A percentile compares a stretch with the other conserved stretches of the same genome.
phyloP scores from a whole-genome alignment of 768 basidiomycete genomes.

The Hypsizygus marmoreus region DNA sequence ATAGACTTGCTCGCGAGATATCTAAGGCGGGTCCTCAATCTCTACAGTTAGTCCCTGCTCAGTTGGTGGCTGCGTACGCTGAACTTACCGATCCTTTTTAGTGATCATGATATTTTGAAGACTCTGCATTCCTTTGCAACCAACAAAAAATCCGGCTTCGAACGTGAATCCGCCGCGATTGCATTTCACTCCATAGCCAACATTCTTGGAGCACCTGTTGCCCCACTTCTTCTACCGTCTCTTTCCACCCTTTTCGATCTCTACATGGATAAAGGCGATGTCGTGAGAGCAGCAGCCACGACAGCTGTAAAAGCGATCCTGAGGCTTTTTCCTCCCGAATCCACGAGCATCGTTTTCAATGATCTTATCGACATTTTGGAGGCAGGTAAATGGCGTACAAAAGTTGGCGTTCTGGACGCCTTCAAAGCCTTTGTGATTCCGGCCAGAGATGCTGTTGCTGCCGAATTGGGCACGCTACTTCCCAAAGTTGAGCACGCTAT shows the following conservation, averaged over 20 bases:
- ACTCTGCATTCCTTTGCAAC: slow-evolving; percentile 69
- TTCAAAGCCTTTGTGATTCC: slow-evolving; percentile 72
- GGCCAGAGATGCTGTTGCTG: slow-evolving; percentile 77
- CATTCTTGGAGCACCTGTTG: slow-evolving; percentile 68
- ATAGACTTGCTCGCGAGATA: slow-evolving; percentile 75
- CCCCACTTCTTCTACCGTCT: slow-evolving; percentile 75
- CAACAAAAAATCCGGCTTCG: slow-evolving; percentile 87
- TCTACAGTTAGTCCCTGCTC: slow-evolving; percentile 46
- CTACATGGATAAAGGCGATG: slow-evolving; percentile 92
- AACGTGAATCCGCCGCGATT: slow-evolving; percentile 85
- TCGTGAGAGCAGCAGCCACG: slow-evolving; percentile 81
- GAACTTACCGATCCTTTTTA: slow-evolving; percentile 25
- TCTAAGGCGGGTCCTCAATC: slow-evolving; percentile 62
- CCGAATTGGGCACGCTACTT: slow-evolving; percentile 76
- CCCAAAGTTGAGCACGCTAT: slow-evolving; percentile 88
- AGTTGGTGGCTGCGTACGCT: background rate
- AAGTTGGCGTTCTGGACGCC: slow-evolving; percentile 90
- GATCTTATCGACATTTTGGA: slow-evolving; percentile 75
- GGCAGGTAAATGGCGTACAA: slow-evolving; percentile 89
- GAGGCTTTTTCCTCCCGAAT: slow-evolving; percentile 82
- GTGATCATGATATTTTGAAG: slow-evolving; percentile 62
- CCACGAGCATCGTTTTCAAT: slow-evolving; percentile 67
- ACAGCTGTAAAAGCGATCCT: slow-evolving; percentile 82
- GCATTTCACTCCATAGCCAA: slow-evolving; percentile 75
- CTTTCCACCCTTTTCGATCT: slow-evolving; percentile 80